These are phyloP conservation scores for Cucurbita moschata DNA, from an alignment of 306 rosid genomes.

Conservation along the genomic window DNA sequence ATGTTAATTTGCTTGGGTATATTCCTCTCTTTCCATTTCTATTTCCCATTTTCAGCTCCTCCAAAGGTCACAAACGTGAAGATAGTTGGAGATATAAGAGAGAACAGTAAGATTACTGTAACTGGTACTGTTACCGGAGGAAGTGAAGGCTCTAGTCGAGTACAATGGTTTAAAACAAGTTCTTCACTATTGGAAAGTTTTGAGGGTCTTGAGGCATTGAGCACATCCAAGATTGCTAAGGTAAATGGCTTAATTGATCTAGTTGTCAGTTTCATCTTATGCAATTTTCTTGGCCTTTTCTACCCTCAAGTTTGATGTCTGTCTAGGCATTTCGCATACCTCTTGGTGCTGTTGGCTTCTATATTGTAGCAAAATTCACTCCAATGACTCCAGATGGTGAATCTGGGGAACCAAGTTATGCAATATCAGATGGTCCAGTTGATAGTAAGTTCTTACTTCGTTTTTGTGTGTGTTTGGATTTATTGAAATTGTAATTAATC, in stretches of 20 bases:
- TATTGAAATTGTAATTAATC: not conserved
- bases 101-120: slow-evolving; percentile 73
- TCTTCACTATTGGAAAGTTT: slow-evolving; percentile 47
- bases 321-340: slow-evolving; percentile 87
- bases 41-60: slow-evolving; percentile 58
- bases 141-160: slow-evolving; percentile 85
- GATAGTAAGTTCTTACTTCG: slow-evolving; percentile 45
- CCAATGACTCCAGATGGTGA: slow-evolving; percentile 85
- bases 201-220: slow-evolving; percentile 61
- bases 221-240: slow-evolving; percentile 80
- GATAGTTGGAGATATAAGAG: slow-evolving; percentile 72
- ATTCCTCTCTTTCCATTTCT: not conserved
- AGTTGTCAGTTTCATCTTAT: not conserved
- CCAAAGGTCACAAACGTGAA: slow-evolving; percentile 63
- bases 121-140: slow-evolving; percentile 86
- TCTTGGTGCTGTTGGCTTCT: slow-evolving; percentile 84
- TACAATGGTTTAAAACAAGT: slow-evolving; percentile 87
- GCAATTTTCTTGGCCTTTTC: not conserved
- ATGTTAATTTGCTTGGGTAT: not conserved
- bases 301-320: slow-evolving; percentile 9
- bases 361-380: slow-evolving; percentile 66
- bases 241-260: slow-evolving; percentile 12
- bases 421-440: slow-evolving; percentile 60
- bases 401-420: slow-evolving; percentile 73
- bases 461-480: not conserved